These are phyloP conservation scores for Penicillium odoratum DNA, from an alignment of 495 filamentous ascomycete species.

Conservation along the genomic window DNA sequence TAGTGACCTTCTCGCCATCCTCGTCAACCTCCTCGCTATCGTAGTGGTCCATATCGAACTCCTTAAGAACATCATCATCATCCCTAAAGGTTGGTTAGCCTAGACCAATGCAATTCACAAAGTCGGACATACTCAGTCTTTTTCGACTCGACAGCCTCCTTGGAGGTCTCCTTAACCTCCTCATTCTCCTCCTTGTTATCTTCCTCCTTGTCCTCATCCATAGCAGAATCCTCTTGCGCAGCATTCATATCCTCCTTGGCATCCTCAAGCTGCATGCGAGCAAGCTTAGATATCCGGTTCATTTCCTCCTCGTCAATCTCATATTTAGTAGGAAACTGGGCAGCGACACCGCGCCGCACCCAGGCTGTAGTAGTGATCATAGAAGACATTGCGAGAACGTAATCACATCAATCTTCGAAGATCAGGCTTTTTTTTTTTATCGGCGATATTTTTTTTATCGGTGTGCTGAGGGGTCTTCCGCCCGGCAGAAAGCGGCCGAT, in stretches of 20 bases:
- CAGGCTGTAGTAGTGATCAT: slow-evolving; percentile 96
- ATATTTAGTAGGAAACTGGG: slow-evolving; percentile 86
- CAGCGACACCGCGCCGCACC: slow-evolving; percentile 93
- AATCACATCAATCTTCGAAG: slow-evolving; percentile 14
- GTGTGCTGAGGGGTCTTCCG: slow-evolving; percentile 28
- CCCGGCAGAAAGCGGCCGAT: slow-evolving; percentile 36
- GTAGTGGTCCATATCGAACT: slow-evolving; percentile 95
- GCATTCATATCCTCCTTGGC: slow-evolving; percentile 81
- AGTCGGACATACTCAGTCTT: slow-evolving; percentile 20
- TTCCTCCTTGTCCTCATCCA: slow-evolving; percentile 35
- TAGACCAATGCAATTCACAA: neutral
- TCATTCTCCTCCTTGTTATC: slow-evolving; percentile 25
- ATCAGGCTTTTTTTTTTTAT: slow-evolving; percentile 24
- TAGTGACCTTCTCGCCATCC: slow-evolving; percentile 70
- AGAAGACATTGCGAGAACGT: slow-evolving; percentile 52
- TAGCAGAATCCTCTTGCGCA: slow-evolving; percentile 45
- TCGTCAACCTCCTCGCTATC: slow-evolving; percentile 75
- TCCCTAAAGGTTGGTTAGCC: slow-evolving; percentile 24
- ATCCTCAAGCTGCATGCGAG: slow-evolving; percentile 88
- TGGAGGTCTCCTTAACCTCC: slow-evolving; percentile 17
- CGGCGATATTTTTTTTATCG: slow-evolving; percentile 38
- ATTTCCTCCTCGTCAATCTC: slow-evolving; percentile 92
- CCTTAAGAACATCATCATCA: slow-evolving; percentile 85
- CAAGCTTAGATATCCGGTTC: slow-evolving; percentile 82
- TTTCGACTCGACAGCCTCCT: slow-evolving; percentile 18